Percentiles rank a stretch among this genome's conserved stretches.
Evolutionary conservation across 2,329 filamentous ascomycete genomes (phyloP).

Genomic region (Cordyceps cateniannulata): DNA sequence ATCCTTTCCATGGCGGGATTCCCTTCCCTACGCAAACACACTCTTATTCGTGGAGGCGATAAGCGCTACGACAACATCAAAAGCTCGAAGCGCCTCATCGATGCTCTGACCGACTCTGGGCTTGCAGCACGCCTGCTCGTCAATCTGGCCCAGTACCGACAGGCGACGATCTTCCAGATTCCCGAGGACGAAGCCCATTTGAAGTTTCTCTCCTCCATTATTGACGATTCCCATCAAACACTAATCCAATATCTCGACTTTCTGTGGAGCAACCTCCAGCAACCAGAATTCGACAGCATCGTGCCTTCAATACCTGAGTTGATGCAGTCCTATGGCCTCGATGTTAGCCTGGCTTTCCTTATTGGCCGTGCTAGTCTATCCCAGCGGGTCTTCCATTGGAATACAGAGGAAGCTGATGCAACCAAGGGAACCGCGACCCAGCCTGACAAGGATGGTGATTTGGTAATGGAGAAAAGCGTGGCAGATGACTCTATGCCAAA

Average conservation of each 20-base stretch:
- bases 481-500: slow-evolving; percentile 23
- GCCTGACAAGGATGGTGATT: slow-evolving; percentile 51
- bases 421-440: slow-evolving; percentile 23
- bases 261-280: slow-evolving; percentile 69
- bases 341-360: slow-evolving; percentile 76
- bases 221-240: slow-evolving; percentile 84
- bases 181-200: slow-evolving; percentile 70
- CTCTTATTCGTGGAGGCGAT: slow-evolving; percentile 73
- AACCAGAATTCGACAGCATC: slow-evolving; percentile 68
- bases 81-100: slow-evolving; percentile 74
- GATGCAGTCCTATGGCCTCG: slow-evolving; percentile 71
- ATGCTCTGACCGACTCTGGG: slow-evolving; percentile 68
- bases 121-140: slow-evolving; percentile 81
- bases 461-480: slow-evolving; percentile 38
- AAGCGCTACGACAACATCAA: slow-evolving; percentile 68
- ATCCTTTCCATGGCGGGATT: slow-evolving; percentile 85
- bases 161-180: slow-evolving; percentile 73
- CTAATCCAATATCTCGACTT: slow-evolving; percentile 86
- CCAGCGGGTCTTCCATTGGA: slow-evolving; percentile 50
- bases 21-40: slow-evolving; percentile 70
- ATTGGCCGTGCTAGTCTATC: slow-evolving; percentile 71
- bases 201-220: slow-evolving; percentile 80
- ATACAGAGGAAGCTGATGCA: slow-evolving; percentile 28
- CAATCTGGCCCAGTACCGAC: slow-evolving; percentile 82
- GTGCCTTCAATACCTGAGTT: slow-evolving; percentile 71